Percentiles rank a stretch among this genome's conserved stretches.
Conservation (phyloP, 306 rosid species). For the Citrullus colocynthis region DNA sequence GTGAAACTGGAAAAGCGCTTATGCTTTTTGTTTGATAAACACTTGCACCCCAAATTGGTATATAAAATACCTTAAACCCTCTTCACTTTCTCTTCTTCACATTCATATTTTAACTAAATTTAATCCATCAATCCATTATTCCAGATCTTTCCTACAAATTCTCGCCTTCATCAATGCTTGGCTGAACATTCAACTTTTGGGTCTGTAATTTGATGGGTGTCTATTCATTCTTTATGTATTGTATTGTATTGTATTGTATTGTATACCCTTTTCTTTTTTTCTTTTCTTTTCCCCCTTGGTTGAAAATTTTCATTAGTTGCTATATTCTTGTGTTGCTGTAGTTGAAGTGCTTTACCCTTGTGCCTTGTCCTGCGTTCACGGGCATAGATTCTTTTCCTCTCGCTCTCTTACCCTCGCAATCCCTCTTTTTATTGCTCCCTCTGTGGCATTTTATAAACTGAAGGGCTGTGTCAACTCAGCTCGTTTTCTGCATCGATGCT, state of each 20-base stretch:
- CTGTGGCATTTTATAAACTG: slow-evolving; percentile 22
- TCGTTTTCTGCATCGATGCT: slow-evolving; percentile 36
- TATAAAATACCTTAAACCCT: slow-evolving; percentile 23
- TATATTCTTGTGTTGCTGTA: slow-evolving; percentile 34
- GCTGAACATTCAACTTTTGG: slow-evolving; percentile 1
- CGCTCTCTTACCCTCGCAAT: slow-evolving; percentile 2
- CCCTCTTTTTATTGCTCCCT: not conserved
- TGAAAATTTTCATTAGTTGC: not conserved
- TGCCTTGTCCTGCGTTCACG: slow-evolving; percentile 13
- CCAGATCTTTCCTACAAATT: slow-evolving; percentile 1
- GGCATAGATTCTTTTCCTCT: slow-evolving; percentile 47
- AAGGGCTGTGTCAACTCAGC: slow-evolving; percentile 23
- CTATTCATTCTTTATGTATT: not conserved
- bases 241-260: not conserved
- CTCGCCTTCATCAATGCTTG: not conserved
- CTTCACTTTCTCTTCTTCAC: slow-evolving; percentile 34
- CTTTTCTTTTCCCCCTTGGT: not conserved
- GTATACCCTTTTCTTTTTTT: not conserved
- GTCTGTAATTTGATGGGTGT: slow-evolving; percentile 3
- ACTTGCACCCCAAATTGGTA: slow-evolving; percentile 33
- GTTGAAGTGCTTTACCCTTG: slow-evolving; percentile 41
- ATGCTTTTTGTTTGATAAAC: slow-evolving; percentile 34
- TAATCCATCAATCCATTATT: not conserved
- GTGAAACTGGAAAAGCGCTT: slow-evolving; percentile 29
- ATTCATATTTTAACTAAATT: slow-evolving; percentile 9